Conservation (phyloP, 306 rosid species). For the Sechiopsis laciniata region DNA sequence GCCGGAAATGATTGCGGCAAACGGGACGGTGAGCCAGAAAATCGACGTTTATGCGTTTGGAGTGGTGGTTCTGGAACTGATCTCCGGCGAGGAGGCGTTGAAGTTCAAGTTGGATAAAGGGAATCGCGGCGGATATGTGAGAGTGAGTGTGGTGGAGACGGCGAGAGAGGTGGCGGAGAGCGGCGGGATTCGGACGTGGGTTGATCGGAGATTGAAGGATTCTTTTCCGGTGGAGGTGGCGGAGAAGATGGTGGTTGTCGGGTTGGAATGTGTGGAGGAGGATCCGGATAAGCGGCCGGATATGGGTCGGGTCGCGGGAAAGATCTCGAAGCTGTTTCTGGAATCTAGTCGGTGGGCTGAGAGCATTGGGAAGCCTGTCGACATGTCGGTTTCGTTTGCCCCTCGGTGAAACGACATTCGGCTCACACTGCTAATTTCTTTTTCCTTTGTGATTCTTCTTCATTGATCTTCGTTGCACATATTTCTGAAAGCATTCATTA, state of each 20-base stretch:
- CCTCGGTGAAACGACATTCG: slow-evolving; percentile 41
- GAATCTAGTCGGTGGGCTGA: slow-evolving; percentile 68
- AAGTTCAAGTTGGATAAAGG: slow-evolving; percentile 36
- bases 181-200: slow-evolving; percentile 54
- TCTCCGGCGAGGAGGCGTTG: slow-evolving; percentile 74
- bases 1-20: slow-evolving; percentile 52
- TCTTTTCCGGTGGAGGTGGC: slow-evolving; percentile 79
- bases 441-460: not conserved
- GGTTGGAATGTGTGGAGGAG: slow-evolving; percentile 52
- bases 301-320: slow-evolving; percentile 52
- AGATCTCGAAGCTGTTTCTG: slow-evolving; percentile 62
- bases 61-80: slow-evolving; percentile 69
- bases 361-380: slow-evolving; percentile 40
- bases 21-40: slow-evolving; percentile 63
- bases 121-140: slow-evolving; percentile 37
- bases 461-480: not conserved
- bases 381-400: slow-evolving; percentile 54
- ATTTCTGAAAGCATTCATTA: not conserved
- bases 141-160: slow-evolving; percentile 63
- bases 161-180: slow-evolving; percentile 46
- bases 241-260: slow-evolving; percentile 59
- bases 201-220: slow-evolving; percentile 66
- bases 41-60: slow-evolving; percentile 89
- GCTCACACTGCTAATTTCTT: not conserved
- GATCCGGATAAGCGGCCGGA: slow-evolving; percentile 67